Evolutionary conservation across 2,329 filamentous ascomycete species (phyloP).

Genomic region (Cryphonectria nitschkei): DNA sequence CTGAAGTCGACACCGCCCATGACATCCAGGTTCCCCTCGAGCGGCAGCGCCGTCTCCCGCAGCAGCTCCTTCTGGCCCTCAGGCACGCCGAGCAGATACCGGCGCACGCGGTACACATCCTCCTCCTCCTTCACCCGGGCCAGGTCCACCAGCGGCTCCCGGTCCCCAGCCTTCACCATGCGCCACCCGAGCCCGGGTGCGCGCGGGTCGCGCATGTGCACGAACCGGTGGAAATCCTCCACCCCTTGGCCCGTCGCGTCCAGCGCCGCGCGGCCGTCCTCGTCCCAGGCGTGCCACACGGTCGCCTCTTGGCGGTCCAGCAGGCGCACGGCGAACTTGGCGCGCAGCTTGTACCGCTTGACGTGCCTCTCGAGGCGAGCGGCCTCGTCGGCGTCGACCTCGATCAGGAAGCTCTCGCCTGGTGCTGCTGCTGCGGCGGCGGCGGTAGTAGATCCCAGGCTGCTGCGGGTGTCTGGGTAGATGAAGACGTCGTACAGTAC

Average conservation of each 20-base stretch:
- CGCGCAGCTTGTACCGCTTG: conserved; percentile 82
- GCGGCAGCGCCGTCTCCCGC: conserved; percentile 72
- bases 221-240: conserved; percentile 17
- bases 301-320: conserved; percentile 66
- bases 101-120: conserved; percentile 71
- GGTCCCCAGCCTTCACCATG: conserved; percentile 35
- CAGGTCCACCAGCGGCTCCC: conserved; percentile 45
- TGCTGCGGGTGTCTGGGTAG: conserved; percentile 61
- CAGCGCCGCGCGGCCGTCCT: conserved; percentile 37
- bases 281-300: conserved; percentile 78
- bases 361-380: conserved; percentile 70
- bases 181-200: conserved; percentile 51
- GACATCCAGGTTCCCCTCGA: conserved; percentile 87
- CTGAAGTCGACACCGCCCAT: conserved; percentile 87
- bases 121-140: conserved; percentile 41
- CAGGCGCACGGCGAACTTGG: conserved; percentile 72
- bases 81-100: conserved; percentile 79
- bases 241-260: conserved; percentile 31
- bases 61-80: conserved; percentile 84
- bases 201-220: conserved; percentile 40
- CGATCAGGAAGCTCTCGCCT: conserved; percentile 69
- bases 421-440: conserved; percentile 32
- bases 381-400: conserved; percentile 75
- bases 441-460: conserved; percentile 33
- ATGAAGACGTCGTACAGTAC: conserved; percentile 90